A percentile compares a stretch with the other conserved stretches of the same genome.
These are phyloP conservation scores for Avena eriantha DNA, from an alignment of 176 grass and related monocot genomes.

Conservation along the genomic window DNA sequence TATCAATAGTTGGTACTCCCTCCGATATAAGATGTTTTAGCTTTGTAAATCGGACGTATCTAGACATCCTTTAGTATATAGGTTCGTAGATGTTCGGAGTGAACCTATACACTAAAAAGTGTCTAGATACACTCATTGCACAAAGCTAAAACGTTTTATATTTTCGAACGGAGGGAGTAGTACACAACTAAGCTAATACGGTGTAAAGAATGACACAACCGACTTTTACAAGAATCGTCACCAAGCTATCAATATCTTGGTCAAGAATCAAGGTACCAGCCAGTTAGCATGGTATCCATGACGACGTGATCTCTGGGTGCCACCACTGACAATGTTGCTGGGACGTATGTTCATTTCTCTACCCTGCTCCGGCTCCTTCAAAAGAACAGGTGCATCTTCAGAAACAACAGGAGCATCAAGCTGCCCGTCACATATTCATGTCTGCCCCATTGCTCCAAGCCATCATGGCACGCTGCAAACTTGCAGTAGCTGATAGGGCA, in stretches of 20 bases:
- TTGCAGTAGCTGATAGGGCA: neutral
- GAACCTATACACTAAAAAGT: too few relatives aligned
- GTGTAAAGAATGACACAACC: neutral
- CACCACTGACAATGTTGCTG: neutral
- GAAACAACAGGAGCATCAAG: neutral
- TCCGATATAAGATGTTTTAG: too few relatives aligned
- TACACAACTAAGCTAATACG: neutral
- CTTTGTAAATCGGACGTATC: too few relatives aligned
- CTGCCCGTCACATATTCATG: neutral
- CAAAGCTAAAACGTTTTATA: too few relatives aligned
- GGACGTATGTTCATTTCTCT: neutral
- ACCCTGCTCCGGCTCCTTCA: neutral
- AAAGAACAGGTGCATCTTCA: neutral
- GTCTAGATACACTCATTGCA: too few relatives aligned
- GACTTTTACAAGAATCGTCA: conserved; percentile 6
- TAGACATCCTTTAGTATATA: too few relatives aligned
- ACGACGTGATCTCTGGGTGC: neutral
- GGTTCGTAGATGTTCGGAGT: too few relatives aligned
- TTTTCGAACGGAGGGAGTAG: too few relatives aligned
- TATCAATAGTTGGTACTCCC: conserved; percentile 22
- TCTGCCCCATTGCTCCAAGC: neutral
- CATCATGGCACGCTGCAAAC: neutral
- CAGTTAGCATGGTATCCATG: neutral
- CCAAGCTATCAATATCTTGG: neutral
- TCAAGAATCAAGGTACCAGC: neutral